These are phyloP conservation scores for Chaetomium fimeti DNA, from an alignment of 495 filamentous ascomycete genomes.

Conservation along the genomic window DNA sequence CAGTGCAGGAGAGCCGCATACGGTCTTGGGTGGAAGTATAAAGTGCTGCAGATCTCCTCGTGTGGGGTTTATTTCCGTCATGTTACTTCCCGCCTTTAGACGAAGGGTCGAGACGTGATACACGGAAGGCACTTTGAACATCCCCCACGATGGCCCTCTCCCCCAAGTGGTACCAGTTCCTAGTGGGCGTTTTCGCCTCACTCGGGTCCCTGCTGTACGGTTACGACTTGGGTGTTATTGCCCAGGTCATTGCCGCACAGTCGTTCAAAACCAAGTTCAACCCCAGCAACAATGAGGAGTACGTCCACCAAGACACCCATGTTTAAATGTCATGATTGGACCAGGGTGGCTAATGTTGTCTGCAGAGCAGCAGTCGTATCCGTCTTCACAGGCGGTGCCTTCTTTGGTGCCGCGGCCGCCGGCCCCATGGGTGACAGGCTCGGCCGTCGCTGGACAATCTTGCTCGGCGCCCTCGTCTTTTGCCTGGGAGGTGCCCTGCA, in stretches of 20 bases:
- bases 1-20: neutral
- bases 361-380: slow-evolving; percentile 16
- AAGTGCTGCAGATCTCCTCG: slow-evolving; percentile 3
- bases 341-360: neutral
- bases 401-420: slow-evolving; percentile 10
- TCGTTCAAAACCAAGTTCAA: slow-evolving; percentile 12
- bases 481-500: slow-evolving; percentile 17
- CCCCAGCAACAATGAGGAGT: slow-evolving; percentile 10
- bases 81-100: neutral
- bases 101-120: neutral
- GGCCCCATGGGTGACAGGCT: slow-evolving; percentile 15
- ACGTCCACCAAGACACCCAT: neutral
- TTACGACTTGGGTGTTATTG: slow-evolving; percentile 20
- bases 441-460: slow-evolving; percentile 18
- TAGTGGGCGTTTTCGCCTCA: slow-evolving; percentile 15
- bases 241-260: slow-evolving; percentile 16
- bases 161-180: slow-evolving; percentile 18
- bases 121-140: neutral
- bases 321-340: neutral
- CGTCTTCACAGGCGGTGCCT: slow-evolving; percentile 18
- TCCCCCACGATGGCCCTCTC: slow-evolving; percentile 1
- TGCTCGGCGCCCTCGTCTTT: slow-evolving; percentile 15
- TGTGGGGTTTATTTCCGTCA: slow-evolving; percentile 1
- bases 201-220: slow-evolving; percentile 15
- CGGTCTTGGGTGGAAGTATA: neutral